Conservation (phyloP, 2,329 filamentous ascomycete genomes). For the Ceratocystis colombiana region DNA sequence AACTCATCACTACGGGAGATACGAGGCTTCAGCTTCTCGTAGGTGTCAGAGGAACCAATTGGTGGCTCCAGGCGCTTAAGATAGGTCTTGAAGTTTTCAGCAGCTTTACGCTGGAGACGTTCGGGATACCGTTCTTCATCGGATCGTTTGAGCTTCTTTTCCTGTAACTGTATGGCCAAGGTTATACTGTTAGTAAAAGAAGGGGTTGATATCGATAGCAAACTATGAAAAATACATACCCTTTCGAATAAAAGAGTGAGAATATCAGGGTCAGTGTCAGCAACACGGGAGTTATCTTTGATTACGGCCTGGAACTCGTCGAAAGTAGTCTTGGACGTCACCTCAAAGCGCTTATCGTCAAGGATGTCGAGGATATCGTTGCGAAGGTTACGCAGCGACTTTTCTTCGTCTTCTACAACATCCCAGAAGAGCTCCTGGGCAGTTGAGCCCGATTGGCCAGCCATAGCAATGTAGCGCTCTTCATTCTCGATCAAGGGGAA, state of each 20-base stretch:
- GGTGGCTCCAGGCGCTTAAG: constrained; percentile 89
- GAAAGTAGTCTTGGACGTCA: constrained; percentile 74
- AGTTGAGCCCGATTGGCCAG: constrained; percentile 73
- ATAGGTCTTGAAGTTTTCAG: constrained; percentile 72
- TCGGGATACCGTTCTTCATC: constrained; percentile 82
- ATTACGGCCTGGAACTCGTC: constrained; percentile 79
- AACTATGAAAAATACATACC: constrained; percentile 38
- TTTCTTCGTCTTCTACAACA: constrained; percentile 84
- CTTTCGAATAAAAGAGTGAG: constrained; percentile 76
- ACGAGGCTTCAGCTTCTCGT: constrained; percentile 74
- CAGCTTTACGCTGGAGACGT: constrained; percentile 70
- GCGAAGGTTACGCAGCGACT: constrained; percentile 65
- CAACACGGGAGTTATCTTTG: constrained; percentile 76
- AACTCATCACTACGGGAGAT: constrained; percentile 77
- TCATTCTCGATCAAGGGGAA: constrained; percentile 67
- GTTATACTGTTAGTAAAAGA: constrained; percentile 7
- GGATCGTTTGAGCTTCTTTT: constrained; percentile 70
- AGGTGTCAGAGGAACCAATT: constrained; percentile 66
- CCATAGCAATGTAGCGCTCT: constrained; percentile 69
- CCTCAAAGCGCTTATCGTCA: constrained; percentile 85
- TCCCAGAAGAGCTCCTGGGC: constrained; percentile 96
- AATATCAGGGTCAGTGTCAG: constrained; percentile 72
- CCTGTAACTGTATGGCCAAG: constrained; percentile 51
- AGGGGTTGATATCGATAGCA: background rate
- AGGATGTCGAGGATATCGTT: constrained; percentile 82